Conservation (phyloP, 148 eudicot species). For the Fagopyrum homotropicum region DNA sequence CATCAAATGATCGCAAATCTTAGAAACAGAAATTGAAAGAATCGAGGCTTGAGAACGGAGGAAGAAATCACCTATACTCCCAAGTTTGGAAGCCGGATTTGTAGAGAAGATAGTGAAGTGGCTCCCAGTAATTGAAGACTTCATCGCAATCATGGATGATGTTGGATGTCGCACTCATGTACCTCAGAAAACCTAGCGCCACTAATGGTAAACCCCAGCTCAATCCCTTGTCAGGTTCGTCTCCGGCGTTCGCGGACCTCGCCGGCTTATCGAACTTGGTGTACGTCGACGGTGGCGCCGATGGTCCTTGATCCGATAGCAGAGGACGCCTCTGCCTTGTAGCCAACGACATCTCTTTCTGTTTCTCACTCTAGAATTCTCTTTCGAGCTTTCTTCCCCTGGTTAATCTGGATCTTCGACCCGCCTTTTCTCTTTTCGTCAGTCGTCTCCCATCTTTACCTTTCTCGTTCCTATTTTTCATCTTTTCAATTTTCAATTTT, state of each 20-base stretch:
- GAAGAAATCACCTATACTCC: slow-evolving; percentile 74
- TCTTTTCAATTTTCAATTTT: not conserved
- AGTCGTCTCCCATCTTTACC: not conserved
- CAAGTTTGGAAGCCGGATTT: slow-evolving; percentile 96
- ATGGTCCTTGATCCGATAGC: slow-evolving; percentile 35
- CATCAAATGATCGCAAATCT: not conserved
- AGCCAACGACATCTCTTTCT: slow-evolving; percentile 35
- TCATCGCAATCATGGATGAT: slow-evolving; percentile 97
- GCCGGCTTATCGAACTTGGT: slow-evolving; percentile 57
- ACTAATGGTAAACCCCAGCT: slow-evolving; percentile 62
- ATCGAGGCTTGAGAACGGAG: not conserved
- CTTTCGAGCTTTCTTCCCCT: not conserved
- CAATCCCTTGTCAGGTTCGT: slow-evolving; percentile 35
- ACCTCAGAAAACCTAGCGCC: slow-evolving; percentile 57
- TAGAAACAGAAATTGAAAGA: not conserved
- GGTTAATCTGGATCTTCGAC: slow-evolving; percentile 6
- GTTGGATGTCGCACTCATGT: slow-evolving; percentile 87
- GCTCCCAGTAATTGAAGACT: slow-evolving; percentile 99
- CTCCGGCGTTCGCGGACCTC: slow-evolving; percentile 27
- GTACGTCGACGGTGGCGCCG: slow-evolving; percentile 47
- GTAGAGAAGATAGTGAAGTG: slow-evolving; percentile 74
- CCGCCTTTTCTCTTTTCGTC: not conserved
- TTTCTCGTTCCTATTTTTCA: not conserved
- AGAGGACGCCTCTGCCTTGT: slow-evolving; percentile 54
- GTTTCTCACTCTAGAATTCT: slow-evolving; percentile 10